A percentile compares a stretch with the other conserved stretches of the same genome.
These are phyloP conservation scores for Colletotrichum costaricense DNA, from an alignment of 2,329 filamentous ascomycete genomes.

Conservation along the genomic window DNA sequence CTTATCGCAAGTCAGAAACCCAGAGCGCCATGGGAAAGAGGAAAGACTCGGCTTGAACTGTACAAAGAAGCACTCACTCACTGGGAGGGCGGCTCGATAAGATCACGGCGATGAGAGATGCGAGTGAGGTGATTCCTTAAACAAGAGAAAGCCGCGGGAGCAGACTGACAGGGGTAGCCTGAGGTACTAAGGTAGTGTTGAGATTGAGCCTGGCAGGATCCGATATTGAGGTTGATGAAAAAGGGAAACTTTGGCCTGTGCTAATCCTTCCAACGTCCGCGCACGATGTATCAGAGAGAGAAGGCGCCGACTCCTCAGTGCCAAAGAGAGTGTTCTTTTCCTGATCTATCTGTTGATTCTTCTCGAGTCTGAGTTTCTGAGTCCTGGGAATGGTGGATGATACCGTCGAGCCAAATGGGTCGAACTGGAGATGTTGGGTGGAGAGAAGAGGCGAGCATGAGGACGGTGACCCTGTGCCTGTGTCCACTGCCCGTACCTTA, in stretches of 20 bases:
- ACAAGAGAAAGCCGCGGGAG: background rate
- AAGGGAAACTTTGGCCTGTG: background rate
- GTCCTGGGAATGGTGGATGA: background rate
- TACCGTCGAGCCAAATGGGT: background rate
- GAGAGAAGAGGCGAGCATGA: background rate
- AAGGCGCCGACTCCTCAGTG: background rate
- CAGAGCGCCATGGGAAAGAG: background rate
- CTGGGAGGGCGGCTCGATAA: background rate
- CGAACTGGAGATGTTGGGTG: background rate
- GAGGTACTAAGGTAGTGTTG: background rate
- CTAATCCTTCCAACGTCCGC: background rate
- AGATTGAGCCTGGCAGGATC: background rate
- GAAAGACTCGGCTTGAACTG: background rate
- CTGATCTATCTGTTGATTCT: background rate
- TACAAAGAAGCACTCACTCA: constrained; percentile 5
- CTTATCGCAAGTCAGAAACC: background rate
- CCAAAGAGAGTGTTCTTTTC: background rate
- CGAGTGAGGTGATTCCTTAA: background rate
- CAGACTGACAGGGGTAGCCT: background rate
- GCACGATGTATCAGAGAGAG: background rate
- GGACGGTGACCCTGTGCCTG: background rate
- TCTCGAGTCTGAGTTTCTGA: background rate
- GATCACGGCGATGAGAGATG: background rate
- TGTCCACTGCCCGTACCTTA: too few relatives aligned
- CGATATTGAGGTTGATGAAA: constrained; percentile 8